Conservation (phyloP, 2,329 filamentous ascomycete genomes). For the Zymoseptoria brevis region DNA sequence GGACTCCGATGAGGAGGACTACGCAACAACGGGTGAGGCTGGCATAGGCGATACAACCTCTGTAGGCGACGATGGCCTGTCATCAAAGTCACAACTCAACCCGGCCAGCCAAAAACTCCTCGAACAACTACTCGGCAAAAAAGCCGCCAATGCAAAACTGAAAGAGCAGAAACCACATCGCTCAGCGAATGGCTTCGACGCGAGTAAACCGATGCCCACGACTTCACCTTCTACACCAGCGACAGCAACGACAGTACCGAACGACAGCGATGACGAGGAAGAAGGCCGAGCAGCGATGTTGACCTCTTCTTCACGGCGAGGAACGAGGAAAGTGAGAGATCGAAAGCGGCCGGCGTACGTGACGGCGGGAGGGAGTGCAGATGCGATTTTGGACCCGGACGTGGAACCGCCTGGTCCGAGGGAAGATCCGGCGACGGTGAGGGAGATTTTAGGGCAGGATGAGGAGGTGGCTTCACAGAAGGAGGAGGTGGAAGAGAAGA, state of each 20-base stretch:
- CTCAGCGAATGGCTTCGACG: not conserved
- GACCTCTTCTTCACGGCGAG: conserved; percentile 10
- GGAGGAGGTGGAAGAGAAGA: conserved; percentile 8
- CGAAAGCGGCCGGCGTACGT: conserved; percentile 8
- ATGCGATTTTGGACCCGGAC: conserved; percentile 6
- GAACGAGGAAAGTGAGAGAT: conserved; percentile 8
- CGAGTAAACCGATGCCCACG: not conserved
- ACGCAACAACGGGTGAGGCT: conserved; percentile 27
- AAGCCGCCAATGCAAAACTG: conserved; percentile 29
- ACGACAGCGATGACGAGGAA: conserved; percentile 29
- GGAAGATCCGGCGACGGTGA: conserved; percentile 8
- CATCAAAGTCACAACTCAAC: conserved; percentile 28
- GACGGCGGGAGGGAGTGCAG: conserved; percentile 1
- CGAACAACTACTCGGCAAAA: conserved; percentile 36
- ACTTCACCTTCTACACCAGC: conserved; percentile 13
- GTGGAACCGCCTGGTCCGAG: conserved; percentile 8
- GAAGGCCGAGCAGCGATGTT: conserved; percentile 20
- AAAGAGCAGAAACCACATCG: conserved; percentile 13
- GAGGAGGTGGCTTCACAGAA: conserved; percentile 1
- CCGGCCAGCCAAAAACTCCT: conserved; percentile 37
- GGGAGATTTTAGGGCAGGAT: conserved; percentile 2
- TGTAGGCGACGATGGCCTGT: conserved; percentile 6
- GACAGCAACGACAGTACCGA: not conserved
- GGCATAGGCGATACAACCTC: conserved; percentile 10
- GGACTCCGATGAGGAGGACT: conserved; percentile 47